Conservation (phyloP, 2,329 filamentous ascomycete species). For the Metarhizium robertsii region DNA sequence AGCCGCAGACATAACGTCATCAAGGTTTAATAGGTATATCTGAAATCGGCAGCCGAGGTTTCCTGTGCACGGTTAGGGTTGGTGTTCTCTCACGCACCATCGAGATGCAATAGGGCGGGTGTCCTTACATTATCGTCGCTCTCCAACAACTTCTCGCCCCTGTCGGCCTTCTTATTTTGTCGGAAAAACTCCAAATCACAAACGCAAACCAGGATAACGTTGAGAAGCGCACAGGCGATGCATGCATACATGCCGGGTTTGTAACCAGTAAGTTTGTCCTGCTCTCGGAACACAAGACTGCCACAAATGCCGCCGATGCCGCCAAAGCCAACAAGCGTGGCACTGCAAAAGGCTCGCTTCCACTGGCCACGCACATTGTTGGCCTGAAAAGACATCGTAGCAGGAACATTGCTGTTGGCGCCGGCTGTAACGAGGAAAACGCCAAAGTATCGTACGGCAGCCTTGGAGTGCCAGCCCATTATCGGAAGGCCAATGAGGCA, state of each 20-base stretch:
- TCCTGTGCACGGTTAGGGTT: neutral
- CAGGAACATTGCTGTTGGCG: conserved; percentile 68
- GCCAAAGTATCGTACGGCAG: conserved; percentile 59
- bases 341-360: conserved; percentile 74
- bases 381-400: conserved; percentile 69
- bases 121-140: conserved; percentile 33
- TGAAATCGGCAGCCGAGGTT: neutral
- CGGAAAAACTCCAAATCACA: conserved; percentile 31
- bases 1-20: neutral
- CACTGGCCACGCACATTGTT: conserved; percentile 85
- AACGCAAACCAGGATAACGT: conserved; percentile 33
- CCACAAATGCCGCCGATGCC: conserved; percentile 73
- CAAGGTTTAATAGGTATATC: neutral
- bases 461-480: conserved; percentile 54
- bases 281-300: conserved; percentile 57
- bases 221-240: conserved; percentile 39
- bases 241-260: conserved; percentile 46
- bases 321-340: conserved; percentile 66
- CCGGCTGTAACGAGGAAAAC: conserved; percentile 70
- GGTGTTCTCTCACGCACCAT: neutral
- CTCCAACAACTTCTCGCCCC: conserved; percentile 43
- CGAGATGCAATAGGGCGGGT: neutral
- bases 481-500: conserved; percentile 61
- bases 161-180: conserved; percentile 41
- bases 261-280: conserved; percentile 43